Evolutionary conservation across 257 asterid genomes (phyloP).

Genomic region (Oldenlandia corymbosa): DNA sequence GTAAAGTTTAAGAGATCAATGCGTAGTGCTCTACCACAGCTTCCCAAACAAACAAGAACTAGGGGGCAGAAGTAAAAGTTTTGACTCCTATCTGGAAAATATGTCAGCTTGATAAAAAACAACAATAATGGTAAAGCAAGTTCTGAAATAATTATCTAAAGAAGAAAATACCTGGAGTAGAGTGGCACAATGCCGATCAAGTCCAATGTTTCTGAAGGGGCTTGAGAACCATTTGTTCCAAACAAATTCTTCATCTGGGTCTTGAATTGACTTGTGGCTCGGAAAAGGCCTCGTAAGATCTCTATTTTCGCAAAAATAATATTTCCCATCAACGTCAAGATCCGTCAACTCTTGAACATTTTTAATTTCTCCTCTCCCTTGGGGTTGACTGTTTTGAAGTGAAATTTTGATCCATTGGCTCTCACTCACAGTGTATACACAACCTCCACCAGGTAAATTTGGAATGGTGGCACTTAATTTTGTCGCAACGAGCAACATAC

Average conservation of each 20-base stretch:
- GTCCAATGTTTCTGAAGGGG: slow-evolving; percentile 85
- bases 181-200: slow-evolving; percentile 77
- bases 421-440: slow-evolving; percentile 76
- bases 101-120: neutral
- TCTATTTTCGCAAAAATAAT: slow-evolving; percentile 85
- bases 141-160: slow-evolving; percentile 37
- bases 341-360: slow-evolving; percentile 85
- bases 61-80: neutral
- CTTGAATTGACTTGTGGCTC: slow-evolving; percentile 71
- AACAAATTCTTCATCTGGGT: slow-evolving; percentile 91
- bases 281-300: slow-evolving; percentile 96
- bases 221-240: slow-evolving; percentile 94
- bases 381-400: slow-evolving; percentile 89
- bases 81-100: neutral
- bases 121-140: slow-evolving; percentile 10
- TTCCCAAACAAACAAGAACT: neutral
- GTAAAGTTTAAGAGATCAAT: too few species aligned
- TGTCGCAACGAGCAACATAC: slow-evolving; percentile 79
- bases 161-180: slow-evolving; percentile 72
- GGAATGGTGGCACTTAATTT: slow-evolving; percentile 73
- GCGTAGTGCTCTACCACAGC: neutral
- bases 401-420: slow-evolving; percentile 88
- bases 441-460: slow-evolving; percentile 90
- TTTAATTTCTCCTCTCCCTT: slow-evolving; percentile 78
- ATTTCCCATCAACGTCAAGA: slow-evolving; percentile 92